Conservation (phyloP, 768 basidiomycete species). For the Daedaleopsis nitida region DNA sequence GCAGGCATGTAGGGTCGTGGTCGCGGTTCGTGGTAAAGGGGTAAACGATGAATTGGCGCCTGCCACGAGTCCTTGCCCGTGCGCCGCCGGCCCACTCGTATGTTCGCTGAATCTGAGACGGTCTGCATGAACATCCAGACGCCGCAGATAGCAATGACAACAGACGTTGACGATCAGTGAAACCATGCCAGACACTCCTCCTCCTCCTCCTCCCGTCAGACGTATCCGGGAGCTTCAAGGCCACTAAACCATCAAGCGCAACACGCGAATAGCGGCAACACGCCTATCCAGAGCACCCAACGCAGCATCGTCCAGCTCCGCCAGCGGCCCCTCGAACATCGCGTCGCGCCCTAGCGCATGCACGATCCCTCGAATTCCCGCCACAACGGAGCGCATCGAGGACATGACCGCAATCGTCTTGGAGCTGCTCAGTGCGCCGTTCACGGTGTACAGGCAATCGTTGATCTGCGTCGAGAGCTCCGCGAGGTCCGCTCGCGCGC, state of each 20-base stretch:
- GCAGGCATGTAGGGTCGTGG: no score
- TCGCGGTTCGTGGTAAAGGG: no score
- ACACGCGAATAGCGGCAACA: neutral
- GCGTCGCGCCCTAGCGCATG: neutral
- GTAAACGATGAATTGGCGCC: no score
- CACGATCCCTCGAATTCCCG: slow-evolving; percentile 1
- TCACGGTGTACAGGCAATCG: slow-evolving; percentile 1
- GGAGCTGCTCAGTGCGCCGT: slow-evolving; percentile 5
- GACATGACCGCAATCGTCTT: neutral
- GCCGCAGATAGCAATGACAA: no score
- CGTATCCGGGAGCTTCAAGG: no score
- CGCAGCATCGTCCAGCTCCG: neutral
- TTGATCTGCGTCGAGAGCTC: slow-evolving; percentile 1
- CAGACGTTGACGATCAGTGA: no score
- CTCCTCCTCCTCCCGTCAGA: no score
- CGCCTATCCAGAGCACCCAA: neutral
- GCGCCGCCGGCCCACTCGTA: no score
- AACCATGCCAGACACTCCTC: no score
- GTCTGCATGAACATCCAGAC: no score
- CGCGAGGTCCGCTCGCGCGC: neutral
- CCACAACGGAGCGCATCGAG: slow-evolving; percentile 2
- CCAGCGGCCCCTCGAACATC: slow-evolving; percentile 6
- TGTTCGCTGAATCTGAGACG: no score
- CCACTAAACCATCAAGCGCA: neutral
- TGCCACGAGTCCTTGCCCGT: no score